Evolutionary conservation across 2,329 filamentous ascomycete genomes (phyloP).

Genomic region (Colletotrichum somersetense): DNA sequence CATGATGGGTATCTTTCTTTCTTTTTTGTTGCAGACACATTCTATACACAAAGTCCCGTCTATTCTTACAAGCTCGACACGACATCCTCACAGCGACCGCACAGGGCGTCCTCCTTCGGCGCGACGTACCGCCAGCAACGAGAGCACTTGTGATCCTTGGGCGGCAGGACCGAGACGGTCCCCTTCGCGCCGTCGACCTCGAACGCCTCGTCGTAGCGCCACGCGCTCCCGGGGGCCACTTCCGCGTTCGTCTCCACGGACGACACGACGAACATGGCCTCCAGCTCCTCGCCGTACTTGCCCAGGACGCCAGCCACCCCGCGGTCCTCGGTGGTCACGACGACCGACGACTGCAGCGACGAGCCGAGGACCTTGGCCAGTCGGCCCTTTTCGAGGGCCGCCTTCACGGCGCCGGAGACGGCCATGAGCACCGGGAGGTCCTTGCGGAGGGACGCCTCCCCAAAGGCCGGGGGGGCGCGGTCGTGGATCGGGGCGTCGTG

Average conservation of each 20-base stretch:
- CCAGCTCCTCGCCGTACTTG: slow-evolving; percentile 65
- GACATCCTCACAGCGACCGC: slow-evolving; percentile 78
- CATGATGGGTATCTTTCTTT: slow-evolving; percentile 18
- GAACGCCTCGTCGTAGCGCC: slow-evolving; percentile 59
- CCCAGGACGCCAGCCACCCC: slow-evolving; percentile 52
- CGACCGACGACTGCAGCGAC: slow-evolving; percentile 82
- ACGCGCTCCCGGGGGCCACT: slow-evolving; percentile 49
- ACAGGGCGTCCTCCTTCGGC: slow-evolving; percentile 74
- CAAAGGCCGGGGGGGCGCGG: slow-evolving; percentile 53
- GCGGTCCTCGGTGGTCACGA: slow-evolving; percentile 61
- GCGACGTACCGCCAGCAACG: slow-evolving; percentile 91
- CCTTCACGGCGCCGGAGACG: slow-evolving; percentile 77
- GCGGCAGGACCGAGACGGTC: slow-evolving; percentile 62
- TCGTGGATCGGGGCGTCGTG: slow-evolving; percentile 60
- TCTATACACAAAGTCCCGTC: background rate
- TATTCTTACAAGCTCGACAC: slow-evolving; percentile 53
- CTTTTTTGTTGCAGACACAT: slow-evolving; percentile 8
- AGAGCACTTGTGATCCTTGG: slow-evolving; percentile 76
- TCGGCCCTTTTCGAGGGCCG: slow-evolving; percentile 79
- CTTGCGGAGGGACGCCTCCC: slow-evolving; percentile 55
- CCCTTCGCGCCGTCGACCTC: slow-evolving; percentile 55
- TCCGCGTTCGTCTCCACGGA: slow-evolving; percentile 64
- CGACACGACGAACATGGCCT: slow-evolving; percentile 77
- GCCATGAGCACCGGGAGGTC: slow-evolving; percentile 64
- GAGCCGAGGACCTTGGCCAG: slow-evolving; percentile 80